These are phyloP conservation scores for Bimuria novae-zelandiae DNA, from an alignment of 2,329 filamentous ascomycete genomes.

Conservation along the genomic window DNA sequence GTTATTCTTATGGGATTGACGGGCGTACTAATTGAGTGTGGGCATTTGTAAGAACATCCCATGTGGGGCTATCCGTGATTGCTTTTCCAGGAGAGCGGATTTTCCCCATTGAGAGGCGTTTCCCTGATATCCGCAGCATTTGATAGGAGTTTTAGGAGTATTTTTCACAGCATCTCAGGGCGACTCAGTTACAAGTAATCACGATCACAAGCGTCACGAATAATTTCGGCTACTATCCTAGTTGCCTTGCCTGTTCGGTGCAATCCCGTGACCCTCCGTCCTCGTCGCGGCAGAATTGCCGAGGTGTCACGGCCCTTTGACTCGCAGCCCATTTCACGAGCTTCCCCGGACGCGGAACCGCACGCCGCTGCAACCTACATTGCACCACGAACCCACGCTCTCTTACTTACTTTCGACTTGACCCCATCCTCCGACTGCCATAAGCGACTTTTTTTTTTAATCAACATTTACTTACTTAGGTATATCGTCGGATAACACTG, in stretches of 20 bases:
- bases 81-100: background rate
- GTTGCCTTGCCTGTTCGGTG: background rate
- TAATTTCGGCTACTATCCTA: no score
- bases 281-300: constrained; percentile 3
- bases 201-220: no score
- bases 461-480: background rate
- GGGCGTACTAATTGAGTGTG: background rate
- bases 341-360: constrained; percentile 12
- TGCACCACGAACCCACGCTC: background rate
- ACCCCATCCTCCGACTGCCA: background rate
- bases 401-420: background rate
- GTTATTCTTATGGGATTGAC: background rate
- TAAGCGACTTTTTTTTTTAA: background rate
- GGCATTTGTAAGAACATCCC: background rate
- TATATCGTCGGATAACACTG: constrained; percentile 14
- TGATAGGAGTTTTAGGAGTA: background rate
- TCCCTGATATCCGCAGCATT: background rate
- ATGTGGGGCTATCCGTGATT: constrained; percentile 8
- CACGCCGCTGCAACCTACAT: constrained; percentile 1
- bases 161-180: background rate
- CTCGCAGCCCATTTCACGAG: constrained; percentile 10
- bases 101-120: constrained; percentile 1
- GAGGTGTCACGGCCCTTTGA: constrained; percentile 10
- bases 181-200: background rate
- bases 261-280: constrained; percentile 10